phyloP scores from a whole-genome alignment of 2,329 filamentous ascomycete species.

The Ceratocystis harringtonii region DNA sequence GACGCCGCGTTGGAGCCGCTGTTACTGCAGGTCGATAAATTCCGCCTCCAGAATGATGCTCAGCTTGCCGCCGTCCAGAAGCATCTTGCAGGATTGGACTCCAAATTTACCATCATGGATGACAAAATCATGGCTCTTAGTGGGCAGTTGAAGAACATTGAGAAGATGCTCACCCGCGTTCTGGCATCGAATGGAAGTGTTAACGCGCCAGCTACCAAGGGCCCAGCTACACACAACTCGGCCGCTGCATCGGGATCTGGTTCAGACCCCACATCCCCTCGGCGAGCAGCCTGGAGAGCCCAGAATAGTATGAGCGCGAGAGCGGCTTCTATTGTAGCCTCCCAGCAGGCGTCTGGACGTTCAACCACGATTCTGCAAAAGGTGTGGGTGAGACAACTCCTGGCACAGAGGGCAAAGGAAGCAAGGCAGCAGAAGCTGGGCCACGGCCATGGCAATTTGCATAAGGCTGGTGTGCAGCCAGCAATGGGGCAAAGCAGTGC shows the following conservation, averaged over 20 bases:
- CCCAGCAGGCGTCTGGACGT: not conserved
- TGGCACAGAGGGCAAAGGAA: not conserved
- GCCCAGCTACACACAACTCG: too few species aligned
- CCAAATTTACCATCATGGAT: not conserved
- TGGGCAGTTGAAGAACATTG: not conserved
- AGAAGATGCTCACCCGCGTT: not conserved
- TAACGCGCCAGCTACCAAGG: not conserved
- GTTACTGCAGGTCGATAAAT: not conserved
- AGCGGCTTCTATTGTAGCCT: not conserved
- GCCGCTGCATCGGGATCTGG: not conserved
- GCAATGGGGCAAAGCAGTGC: not conserved
- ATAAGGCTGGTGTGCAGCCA: too few species aligned
- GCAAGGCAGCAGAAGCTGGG: not conserved
- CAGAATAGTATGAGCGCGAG: not conserved
- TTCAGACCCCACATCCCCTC: not conserved
- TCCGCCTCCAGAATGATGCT: conserved; percentile 1
- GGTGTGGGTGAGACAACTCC: not conserved
- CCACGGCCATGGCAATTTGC: too few species aligned
- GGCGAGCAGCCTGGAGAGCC: not conserved
- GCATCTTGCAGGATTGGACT: not conserved
- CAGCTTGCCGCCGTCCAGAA: not conserved
- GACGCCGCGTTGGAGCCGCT: not conserved
- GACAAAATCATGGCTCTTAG: not conserved
- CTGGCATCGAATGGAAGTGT: not conserved
- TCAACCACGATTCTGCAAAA: not conserved